Evolutionary conservation across 306 rosid genomes (phyloP), one percentile per base, ranked within the genome.

Genomic region (Mimosa bimucronata): DNA sequence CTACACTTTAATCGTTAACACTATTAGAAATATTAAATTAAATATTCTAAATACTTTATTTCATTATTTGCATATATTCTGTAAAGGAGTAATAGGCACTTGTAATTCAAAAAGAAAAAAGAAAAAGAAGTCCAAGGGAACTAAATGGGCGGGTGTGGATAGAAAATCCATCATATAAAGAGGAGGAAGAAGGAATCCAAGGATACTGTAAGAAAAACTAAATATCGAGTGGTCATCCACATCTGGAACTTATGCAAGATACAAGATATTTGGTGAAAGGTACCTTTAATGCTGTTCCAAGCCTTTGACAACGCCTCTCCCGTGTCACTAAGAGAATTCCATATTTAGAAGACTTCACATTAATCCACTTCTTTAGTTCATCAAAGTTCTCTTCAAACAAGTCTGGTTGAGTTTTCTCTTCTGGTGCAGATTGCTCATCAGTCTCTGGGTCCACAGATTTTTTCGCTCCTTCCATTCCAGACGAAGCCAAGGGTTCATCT

Each of bases 281-380:
- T 85, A 94, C 98, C 97, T 95, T 91, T 77, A 95, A 78, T 7
- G 98, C 98, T 50, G 92, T 84, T 67, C 98, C 98, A 80, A 90
- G 94, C 88, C 97, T 90, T 78, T 88, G 82, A 50, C 80, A 16
- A 9, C 97, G 95, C 88, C 88, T 91, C 84, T 95, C 98, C 1
- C 87, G 93, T 41, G 83, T 76, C 23, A 92, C 97, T 6, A 88
- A 77, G 74, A 95, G 95, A 71, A 89, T 87, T 83, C 98, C 97
- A 74, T 87, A 92, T 75, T 89, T 95, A 44, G 94, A 44, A 71
- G 97, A 81, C 83, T 91, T 95, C 74, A 89, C 86, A 44, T 92
- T 89, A 53, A 91, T 98, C 98, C 98, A 95, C 85, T 89, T 95
- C 88, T 83, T 88, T 82, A 95, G 82, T 78, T 95, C 97, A 80